Base-by-base conservation (phyloP, 2,329 filamentous ascomycete species). In the Diaporthe ilicicola region DNA sequence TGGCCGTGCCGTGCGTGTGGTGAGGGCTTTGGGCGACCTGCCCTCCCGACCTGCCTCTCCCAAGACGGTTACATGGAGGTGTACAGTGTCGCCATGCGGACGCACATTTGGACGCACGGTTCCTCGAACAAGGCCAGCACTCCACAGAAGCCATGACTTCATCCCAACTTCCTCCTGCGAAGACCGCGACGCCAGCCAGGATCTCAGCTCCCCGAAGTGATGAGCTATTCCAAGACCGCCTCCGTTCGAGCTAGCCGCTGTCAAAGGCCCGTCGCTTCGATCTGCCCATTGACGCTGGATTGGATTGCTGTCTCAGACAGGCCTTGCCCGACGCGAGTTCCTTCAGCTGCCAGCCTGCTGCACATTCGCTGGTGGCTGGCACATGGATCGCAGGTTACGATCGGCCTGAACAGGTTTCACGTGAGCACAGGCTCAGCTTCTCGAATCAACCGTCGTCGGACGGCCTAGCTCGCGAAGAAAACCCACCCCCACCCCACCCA, bases 271-370 rank as follows among this genome's bases (percentile, higher is more conserved):
- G 50, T 19, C n/a, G 17, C 44, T 46, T 61, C 34, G 39, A 22
- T 37, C 10, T 50, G 27, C 42, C 46, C 34, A 51, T 42, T 22
- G 37, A 37, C n/a, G 10, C 34, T 24, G 53, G 10, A 37, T 55
- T 64, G 59, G 44, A 68, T 42, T 39, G 24, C 29, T 71, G 69
- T 71, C 69, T 71, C 46, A 71, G 69, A 71, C 69, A 71, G 39
- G 48, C 51, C 32, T 37, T 50, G 59, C 55, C 65, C 64, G 69
- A 68, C 59, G 32, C 59, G 59, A 64, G 39, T 37, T 29, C 42
- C 29, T 62, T 62, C 59, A 48, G 59, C 59, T 62, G 42, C 56
- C 42, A 62, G 4, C 32, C 9, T 9, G 9, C 32, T 34, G 9
- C 32, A 4, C 32, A 10, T 15, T n/a, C n/a, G n/a, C n/a, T n/a